Evolutionary conservation across 768 basidiomycete species (phyloP).

Genomic region (Amanita exitialis): DNA sequence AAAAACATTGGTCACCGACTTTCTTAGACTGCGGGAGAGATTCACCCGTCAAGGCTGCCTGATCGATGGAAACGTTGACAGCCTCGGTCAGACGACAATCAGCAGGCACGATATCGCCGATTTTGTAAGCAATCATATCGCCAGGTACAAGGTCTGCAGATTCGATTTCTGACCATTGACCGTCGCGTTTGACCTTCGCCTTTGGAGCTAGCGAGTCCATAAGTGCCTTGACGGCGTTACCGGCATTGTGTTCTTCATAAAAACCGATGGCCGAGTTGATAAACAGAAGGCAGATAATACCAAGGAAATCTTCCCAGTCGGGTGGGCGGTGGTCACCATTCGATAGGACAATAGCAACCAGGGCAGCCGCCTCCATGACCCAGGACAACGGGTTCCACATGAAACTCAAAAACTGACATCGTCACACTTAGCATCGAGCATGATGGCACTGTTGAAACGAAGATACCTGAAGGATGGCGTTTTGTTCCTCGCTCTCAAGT

Average conservation of each 20-base stretch:
- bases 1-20: constrained; percentile 93
- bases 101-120: constrained; percentile 96
- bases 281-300: constrained; percentile 86
- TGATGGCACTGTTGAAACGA: neutral
- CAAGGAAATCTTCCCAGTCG: constrained; percentile 97
- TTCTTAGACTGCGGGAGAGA: constrained; percentile 92
- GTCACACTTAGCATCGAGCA: neutral
- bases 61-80: constrained; percentile 96
- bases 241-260: constrained; percentile 95
- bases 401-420: constrained; percentile 73
- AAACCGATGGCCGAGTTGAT: constrained; percentile 97
- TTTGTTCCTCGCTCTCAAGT: constrained; percentile 85
- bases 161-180: constrained; percentile 84
- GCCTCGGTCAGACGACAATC: constrained; percentile 96
- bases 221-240: constrained; percentile 97
- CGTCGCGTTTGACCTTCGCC: constrained; percentile 85
- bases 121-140: constrained; percentile 97
- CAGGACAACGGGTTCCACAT: constrained; percentile 99
- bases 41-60: constrained; percentile 97
- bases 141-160: constrained; percentile 86
- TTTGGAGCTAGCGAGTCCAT: constrained; percentile 99
- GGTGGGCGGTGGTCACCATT: constrained; percentile 83
- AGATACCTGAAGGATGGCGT: constrained; percentile 75
- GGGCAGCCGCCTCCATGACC: constrained; percentile 98
- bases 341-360: constrained; percentile 91